Base-by-base conservation (phyloP, 495 filamentous ascomycete species). In the Penicillium malachiteum region DNA sequence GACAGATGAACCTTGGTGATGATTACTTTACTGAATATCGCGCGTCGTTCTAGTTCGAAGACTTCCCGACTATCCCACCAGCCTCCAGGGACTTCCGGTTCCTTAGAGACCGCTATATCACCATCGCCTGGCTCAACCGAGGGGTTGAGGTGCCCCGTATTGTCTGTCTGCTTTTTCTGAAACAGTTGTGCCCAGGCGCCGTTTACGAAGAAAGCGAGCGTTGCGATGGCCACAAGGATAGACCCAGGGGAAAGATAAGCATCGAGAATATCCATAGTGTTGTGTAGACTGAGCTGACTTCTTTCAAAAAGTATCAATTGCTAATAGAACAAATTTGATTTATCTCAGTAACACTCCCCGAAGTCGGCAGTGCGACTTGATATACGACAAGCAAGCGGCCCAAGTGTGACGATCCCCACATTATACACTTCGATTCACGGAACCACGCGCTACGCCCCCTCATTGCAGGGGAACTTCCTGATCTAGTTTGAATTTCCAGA, bases 11-110 rank as follows among this genome's bases (percentile, higher is more conserved):
- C n/a, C 21, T 26, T 26, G 21, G 21, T 26, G 21, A 26, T 26
- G 21, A 26, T 42, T 62, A 73, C 74, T 60, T 77, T 75, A 47
- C 76, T 78, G 61, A 83, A 84, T 46, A 84, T 71, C 3, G 76
- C 76, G 14, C 81, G 78, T 16, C 70, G 62, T 57, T 84, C 81
- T 18, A 83, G 70, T 45, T 81, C 72, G 56, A 75, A 84, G 18
- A 78, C 70, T 21, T 75, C 67, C 10, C 57, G 58, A 14, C 70
- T 69, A 17, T 57, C 63, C 63, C 73, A 79, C 78, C 79, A 84
- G 34, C 74, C 73, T 9, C 60, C 55, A 31, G 78, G 79, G 21
- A 81, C 58, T 1, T 71, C 64, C 0, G 70, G 59, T 49, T 74
- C 72, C 54, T 77, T 75, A 9, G 58, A 62, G 7, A 77, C 71